A percentile compares a stretch with the other conserved stretches of the same genome.
Evolutionary conservation across 1,139 yeast species (phyloP).

Genomic region (Blastobotrys buckinghamii): DNA sequence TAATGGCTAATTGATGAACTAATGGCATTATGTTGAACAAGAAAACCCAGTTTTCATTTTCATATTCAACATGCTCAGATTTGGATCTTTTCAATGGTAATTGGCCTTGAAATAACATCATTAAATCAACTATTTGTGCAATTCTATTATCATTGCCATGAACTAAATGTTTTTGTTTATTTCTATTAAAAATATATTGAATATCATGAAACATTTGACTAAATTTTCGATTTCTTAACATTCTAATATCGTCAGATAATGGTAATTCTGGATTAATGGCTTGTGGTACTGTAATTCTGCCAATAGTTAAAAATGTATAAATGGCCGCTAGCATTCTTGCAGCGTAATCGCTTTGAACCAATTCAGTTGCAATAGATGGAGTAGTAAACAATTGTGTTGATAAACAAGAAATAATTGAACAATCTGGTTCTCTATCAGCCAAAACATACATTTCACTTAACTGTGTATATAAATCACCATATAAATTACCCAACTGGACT

Average conservation of each 20-base stretch:
- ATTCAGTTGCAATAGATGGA: constrained; percentile 67
- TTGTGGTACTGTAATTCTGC: constrained; percentile 46
- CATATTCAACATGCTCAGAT: constrained; percentile 85
- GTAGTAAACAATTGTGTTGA: constrained; percentile 88
- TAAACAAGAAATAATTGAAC: constrained; percentile 63
- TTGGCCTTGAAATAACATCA: constrained; percentile 71
- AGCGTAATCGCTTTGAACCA: constrained; percentile 64
- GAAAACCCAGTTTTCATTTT: constrained; percentile 77
- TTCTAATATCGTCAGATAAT: constrained; percentile 32
- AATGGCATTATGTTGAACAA: constrained; percentile 67
- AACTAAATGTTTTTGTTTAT: constrained; percentile 44
- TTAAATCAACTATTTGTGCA: constrained; percentile 52
- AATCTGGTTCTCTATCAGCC: constrained; percentile 77
- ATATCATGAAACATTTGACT: constrained; percentile 83
- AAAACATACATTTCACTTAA: constrained; percentile 68
- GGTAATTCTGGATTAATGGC: constrained; percentile 36
- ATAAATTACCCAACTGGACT: constrained; percentile 62
- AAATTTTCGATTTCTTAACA: constrained; percentile 69
- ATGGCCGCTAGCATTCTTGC: constrained; percentile 63
- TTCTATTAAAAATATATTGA: constrained; percentile 69
- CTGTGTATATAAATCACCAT: constrained; percentile 75
- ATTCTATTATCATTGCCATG: constrained; percentile 32
- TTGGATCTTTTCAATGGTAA: constrained; percentile 72
- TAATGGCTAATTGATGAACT: constrained; percentile 34
- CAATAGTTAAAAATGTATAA: constrained; percentile 56